These are phyloP conservation scores for Fomitopsis betulina DNA, from an alignment of 1,284 basidiomycete species.

Conservation along the genomic window DNA sequence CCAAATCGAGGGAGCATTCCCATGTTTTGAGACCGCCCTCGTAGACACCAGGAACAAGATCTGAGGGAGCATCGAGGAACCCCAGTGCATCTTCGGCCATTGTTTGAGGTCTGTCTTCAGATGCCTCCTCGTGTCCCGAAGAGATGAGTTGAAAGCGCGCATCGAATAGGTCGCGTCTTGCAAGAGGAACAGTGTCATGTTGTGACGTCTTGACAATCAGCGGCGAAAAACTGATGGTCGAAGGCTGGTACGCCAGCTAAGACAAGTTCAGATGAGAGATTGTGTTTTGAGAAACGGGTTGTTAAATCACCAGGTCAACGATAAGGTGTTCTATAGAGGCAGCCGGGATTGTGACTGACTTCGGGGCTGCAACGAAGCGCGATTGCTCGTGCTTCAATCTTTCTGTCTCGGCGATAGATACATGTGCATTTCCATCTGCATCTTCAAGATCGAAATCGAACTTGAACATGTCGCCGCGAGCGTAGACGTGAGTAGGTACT, in stretches of 20 bases:
- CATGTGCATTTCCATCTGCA: constrained; percentile 20
- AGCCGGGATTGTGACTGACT: constrained; percentile 2
- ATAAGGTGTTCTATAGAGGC: constrained; percentile 31
- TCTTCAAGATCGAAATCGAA: constrained; percentile 52
- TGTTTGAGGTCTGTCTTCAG: constrained; percentile 10
- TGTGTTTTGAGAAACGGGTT: neutral
- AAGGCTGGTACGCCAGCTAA: constrained; percentile 11
- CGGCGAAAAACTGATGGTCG: constrained; percentile 37
- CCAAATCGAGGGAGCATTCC: constrained; percentile 93
- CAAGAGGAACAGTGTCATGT: constrained; percentile 40
- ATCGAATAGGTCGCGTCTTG: constrained; percentile 88
- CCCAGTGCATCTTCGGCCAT: constrained; percentile 27
- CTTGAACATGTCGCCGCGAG: constrained; percentile 40
- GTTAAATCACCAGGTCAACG: constrained; percentile 30
- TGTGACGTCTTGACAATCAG: constrained; percentile 49
- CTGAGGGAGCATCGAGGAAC: constrained; percentile 80
- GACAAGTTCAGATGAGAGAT: neutral
- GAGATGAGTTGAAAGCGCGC: constrained; percentile 89
- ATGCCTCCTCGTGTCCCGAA: constrained; percentile 20
- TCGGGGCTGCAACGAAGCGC: neutral
- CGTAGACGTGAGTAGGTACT: too few species aligned
- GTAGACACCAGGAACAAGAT: constrained; percentile 89
- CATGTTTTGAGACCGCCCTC: constrained; percentile 98
- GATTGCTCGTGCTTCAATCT: neutral
- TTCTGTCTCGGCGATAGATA: neutral